These are phyloP conservation scores for Phytomonas sp. DNA, from an alignment of 208 protist species.

Conservation along the genomic window DNA sequence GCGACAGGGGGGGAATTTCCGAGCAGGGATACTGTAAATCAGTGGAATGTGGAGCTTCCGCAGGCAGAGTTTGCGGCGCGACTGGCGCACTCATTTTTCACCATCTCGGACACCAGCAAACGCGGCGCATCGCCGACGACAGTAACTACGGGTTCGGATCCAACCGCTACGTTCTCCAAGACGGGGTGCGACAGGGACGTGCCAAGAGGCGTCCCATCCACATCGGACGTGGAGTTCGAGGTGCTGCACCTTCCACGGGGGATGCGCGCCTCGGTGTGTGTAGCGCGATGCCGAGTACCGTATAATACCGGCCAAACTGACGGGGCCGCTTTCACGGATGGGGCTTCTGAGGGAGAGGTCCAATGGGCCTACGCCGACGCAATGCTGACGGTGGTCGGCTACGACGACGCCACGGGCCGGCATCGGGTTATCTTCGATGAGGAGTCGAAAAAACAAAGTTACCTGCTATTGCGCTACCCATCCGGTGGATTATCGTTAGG, in stretches of 20 bases:
- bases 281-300: background rate
- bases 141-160: background rate
- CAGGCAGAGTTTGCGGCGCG: conserved; percentile 27
- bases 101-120: conserved; percentile 8
- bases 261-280: background rate
- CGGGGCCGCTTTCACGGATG: conserved; percentile 2
- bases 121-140: conserved; percentile 14
- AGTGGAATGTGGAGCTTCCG: conserved; percentile 39
- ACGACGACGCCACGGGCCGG: conserved; percentile 35
- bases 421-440: conserved; percentile 30
- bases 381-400: conserved; percentile 42
- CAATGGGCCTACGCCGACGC: conserved; percentile 12
- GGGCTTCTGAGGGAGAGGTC: background rate
- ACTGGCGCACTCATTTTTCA: conserved; percentile 26
- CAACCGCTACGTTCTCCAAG: background rate
- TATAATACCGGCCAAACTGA: background rate
- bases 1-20: conserved; percentile 10
- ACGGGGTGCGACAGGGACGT: background rate
- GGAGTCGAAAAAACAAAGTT: conserved; percentile 13
- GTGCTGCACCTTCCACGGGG: background rate
- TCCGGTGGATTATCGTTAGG: background rate
- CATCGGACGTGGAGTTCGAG: background rate
- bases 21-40: conserved; percentile 16
- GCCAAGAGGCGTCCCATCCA: conserved; percentile 6
- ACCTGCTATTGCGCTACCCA: conserved; percentile 16